Conservation (phyloP, 495 filamentous ascomycete genomes). For the Aspergillus heteromorphus region DNA sequence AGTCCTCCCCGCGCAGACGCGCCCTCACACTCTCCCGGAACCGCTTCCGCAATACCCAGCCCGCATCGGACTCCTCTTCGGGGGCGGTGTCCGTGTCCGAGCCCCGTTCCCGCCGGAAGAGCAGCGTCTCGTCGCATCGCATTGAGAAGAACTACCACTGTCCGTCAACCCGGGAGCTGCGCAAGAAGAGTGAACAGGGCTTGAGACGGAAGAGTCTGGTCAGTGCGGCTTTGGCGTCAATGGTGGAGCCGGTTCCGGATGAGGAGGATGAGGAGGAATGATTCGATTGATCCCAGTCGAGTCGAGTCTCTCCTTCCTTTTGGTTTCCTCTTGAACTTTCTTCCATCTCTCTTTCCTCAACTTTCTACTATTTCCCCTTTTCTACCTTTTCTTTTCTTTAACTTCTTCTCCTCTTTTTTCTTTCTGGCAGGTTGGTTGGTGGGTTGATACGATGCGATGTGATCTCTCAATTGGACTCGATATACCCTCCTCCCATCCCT, state of each 20-base stretch:
- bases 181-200: slow-evolving; percentile 37
- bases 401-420: too few species aligned
- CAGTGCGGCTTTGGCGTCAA: slow-evolving; percentile 39
- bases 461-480: too few species aligned
- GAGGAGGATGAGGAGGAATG: not conserved
- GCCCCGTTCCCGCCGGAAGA: slow-evolving; percentile 22
- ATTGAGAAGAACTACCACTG: slow-evolving; percentile 37
- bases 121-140: slow-evolving; percentile 27
- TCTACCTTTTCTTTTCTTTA: not conserved
- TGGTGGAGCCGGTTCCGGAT: slow-evolving; percentile 21
- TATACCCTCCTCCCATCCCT: too few species aligned
- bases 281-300: too few species aligned
- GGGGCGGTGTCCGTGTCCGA: not conserved
- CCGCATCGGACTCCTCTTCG: slow-evolving; percentile 6
- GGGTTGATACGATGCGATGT: too few species aligned
- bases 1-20: slow-evolving; percentile 27
- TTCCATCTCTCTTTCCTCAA: not conserved
- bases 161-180: slow-evolving; percentile 22
- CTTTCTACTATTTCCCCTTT: too few species aligned
- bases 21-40: slow-evolving; percentile 23
- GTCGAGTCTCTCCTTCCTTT: too few species aligned
- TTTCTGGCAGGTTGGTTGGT: too few species aligned
- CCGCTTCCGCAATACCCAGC: slow-evolving; percentile 18
- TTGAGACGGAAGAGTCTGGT: slow-evolving; percentile 42
- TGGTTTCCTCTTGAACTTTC: too few species aligned